A percentile compares a stretch with the other conserved stretches of the same genome.
Evolutionary conservation across 305 asterid species (phyloP).

Genomic region (Solanum chacoense): DNA sequence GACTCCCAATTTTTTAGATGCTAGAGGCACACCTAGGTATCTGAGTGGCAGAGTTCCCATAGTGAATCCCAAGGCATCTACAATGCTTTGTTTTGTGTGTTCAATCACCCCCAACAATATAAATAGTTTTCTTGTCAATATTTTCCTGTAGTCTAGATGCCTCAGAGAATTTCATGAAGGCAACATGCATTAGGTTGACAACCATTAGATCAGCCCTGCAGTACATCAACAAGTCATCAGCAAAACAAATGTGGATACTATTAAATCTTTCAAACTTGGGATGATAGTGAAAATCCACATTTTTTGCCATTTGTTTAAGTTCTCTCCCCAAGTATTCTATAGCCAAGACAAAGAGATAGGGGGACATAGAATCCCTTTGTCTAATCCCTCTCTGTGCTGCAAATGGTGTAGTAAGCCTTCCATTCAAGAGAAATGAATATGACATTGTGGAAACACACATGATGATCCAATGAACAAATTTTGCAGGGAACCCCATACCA

Average conservation of each 20-base stretch:
- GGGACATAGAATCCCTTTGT: neutral
- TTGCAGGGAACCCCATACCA: neutral
- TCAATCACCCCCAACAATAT: neutral
- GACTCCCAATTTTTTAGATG: neutral
- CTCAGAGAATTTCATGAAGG: neutral
- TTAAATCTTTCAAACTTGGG: neutral
- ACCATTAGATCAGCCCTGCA: neutral
- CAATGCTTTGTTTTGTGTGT: neutral
- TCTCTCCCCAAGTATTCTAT: neutral
- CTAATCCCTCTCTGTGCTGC: neutral
- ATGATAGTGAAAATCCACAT: neutral
- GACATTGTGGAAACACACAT: neutral
- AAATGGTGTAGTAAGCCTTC: neutral
- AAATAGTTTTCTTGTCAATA: neutral
- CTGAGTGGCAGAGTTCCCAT: neutral
- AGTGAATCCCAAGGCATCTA: neutral
- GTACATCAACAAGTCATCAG: neutral
- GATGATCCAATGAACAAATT: neutral
- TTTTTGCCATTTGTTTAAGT: neutral
- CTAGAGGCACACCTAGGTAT: neutral
- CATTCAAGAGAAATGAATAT: too few species aligned
- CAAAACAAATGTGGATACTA: neutral
- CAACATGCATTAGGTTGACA: neutral
- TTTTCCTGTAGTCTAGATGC: neutral
- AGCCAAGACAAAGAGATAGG: neutral